phyloP scores from a whole-genome alignment of 164 flowering plant species.

The Vitis labrusca region DNA sequence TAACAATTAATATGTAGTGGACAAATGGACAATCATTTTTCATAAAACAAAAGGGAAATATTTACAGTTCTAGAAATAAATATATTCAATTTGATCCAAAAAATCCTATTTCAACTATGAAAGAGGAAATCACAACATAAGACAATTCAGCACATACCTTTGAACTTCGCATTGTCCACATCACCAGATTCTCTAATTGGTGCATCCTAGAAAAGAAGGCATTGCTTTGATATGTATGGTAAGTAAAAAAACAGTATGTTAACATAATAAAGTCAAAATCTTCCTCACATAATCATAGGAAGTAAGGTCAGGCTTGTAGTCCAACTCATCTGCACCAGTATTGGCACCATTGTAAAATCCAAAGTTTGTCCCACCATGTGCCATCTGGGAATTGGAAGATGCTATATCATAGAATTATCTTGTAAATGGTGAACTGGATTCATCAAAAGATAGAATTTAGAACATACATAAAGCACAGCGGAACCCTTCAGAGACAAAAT shows the following conservation, averaged over 20 bases:
- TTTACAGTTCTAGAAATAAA: too few species aligned
- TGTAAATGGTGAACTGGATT: constrained; percentile 13
- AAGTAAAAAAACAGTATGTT: constrained; percentile 1
- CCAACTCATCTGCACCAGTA: constrained; percentile 56
- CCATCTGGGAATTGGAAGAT: constrained; percentile 71
- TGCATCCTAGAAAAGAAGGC: constrained; percentile 68
- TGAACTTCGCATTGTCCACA: constrained; percentile 71
- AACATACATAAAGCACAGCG: constrained; percentile 89
- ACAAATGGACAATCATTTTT: too few species aligned
- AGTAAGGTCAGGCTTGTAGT: constrained; percentile 91
- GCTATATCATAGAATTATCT: constrained; percentile 6
- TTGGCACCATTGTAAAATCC: constrained; percentile 96
- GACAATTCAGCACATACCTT: constrained; percentile 45
- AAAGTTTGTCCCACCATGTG: constrained; percentile 98
- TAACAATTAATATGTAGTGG: too few species aligned
- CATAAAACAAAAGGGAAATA: too few species aligned
- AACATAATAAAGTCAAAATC: constrained; percentile 1
- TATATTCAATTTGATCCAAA: too few species aligned
- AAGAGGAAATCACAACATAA: not conserved
- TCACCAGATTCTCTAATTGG: constrained; percentile 92
- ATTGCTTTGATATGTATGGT: not conserved
- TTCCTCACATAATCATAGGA: constrained; percentile 96
- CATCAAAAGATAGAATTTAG: constrained; percentile 8
- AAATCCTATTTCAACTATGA: not conserved
- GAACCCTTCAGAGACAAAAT: constrained; percentile 84